Conservation (phyloP, 768 basidiomycete genomes). For the Tricholoma hemisulphureum region DNA sequence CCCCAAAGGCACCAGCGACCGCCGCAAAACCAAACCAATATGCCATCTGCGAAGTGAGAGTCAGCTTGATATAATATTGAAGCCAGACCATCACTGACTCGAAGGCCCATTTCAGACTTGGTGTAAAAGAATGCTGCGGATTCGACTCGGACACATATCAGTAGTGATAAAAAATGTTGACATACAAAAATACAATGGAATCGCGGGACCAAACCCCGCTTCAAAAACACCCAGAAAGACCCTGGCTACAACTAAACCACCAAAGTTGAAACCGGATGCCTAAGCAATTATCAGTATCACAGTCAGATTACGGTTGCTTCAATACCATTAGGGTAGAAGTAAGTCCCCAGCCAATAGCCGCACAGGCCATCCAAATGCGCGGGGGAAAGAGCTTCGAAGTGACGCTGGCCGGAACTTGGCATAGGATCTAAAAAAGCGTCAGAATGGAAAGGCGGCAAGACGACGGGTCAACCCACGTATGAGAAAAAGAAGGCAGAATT, state of each 20-base stretch:
- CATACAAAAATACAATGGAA: slow-evolving; percentile 78
- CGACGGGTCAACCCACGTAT: slow-evolving; percentile 47
- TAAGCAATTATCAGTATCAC: slow-evolving; percentile 23
- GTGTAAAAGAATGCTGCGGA: slow-evolving; percentile 75
- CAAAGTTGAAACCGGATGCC: slow-evolving; percentile 62
- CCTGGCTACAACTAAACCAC: slow-evolving; percentile 55
- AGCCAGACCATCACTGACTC: slow-evolving; percentile 36
- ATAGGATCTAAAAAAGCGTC: slow-evolving; percentile 52
- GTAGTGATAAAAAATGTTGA: not conserved
- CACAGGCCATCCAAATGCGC: slow-evolving; percentile 60
- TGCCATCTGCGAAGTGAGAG: slow-evolving; percentile 45
- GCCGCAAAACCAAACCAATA: slow-evolving; percentile 86
- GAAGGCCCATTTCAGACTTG: slow-evolving; percentile 66
- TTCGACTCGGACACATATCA: not conserved
- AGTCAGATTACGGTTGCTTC: not conserved
- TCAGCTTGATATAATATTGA: not conserved
- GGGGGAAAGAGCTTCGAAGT: slow-evolving; percentile 69
- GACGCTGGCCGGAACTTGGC: slow-evolving; percentile 64
- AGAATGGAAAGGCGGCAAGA: not conserved
- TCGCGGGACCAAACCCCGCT: slow-evolving; percentile 73
- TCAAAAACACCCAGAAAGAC: slow-evolving; percentile 75
- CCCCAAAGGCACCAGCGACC: slow-evolving; percentile 81
- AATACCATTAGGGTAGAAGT: slow-evolving; percentile 69
- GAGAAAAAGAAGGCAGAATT: slow-evolving; percentile 78
- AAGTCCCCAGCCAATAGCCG: slow-evolving; percentile 74